Base-by-base conservation (phyloP, 768 basidiomycete species). In the Crepidotus variabilis region DNA sequence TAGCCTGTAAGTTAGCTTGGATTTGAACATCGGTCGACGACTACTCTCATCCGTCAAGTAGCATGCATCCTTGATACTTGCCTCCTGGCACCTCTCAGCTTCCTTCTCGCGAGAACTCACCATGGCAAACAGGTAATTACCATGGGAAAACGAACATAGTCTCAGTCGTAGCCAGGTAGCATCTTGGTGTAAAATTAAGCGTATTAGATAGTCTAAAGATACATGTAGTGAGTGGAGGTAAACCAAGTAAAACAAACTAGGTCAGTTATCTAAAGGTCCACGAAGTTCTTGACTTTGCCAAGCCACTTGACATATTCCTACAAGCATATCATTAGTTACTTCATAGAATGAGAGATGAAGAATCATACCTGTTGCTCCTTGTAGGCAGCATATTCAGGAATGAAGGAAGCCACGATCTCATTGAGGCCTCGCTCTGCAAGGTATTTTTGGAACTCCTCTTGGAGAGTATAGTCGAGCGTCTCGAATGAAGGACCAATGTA, bases 401-500 rank as follows among this genome's bases (percentile, higher is more conserved):
- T 84, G 77, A 97, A 95, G 63, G 84, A 69, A 0, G 94, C 96
- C 46, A 95, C 76, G 35, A 67, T 73, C 65, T 92, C 88, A 69
- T 92, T 85, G 63, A 99, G 80, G 7, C 94, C 95, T 53, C 96
- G 87, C 76, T 98, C 95, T 61, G 85, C 81, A 55, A 99, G 73
- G 81, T 80, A 98, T 67, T 82, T 81, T 67, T 96, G 92, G 68
- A 98, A 94, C 70, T 92, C 90, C 61, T 94, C 88, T 72, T 98
- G 96, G 16, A 99, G 84, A 1, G 72, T 68, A 45, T 86, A 79
- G 66, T 98, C 96, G 46, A 98, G 85, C 49, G 92, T 90, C 57
- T 94, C 92, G 65, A 97, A 98, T 84, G 92, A 71, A 51, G 95
- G 96, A 1, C 96, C 96, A 67, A 96, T 85, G 78, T 97, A 98